These are phyloP conservation scores for Xylariomycetidae sp. DNA, from an alignment of 2,329 filamentous ascomycete genomes.

Conservation along the genomic window DNA sequence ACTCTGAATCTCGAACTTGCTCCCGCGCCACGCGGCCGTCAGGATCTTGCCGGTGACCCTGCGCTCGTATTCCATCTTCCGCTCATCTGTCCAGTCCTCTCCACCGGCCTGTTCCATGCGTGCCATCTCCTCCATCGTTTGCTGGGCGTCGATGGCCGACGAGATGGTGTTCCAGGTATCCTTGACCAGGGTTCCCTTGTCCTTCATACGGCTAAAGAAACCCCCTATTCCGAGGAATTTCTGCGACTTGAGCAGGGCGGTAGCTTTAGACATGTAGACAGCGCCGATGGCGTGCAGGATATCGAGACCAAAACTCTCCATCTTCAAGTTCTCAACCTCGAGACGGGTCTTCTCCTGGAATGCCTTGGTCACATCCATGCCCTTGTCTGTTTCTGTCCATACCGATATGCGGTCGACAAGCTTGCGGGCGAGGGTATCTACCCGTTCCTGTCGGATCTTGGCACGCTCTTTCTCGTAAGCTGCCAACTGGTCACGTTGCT, in stretches of 20 bases:
- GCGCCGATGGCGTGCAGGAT: conserved; percentile 92
- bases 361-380: conserved; percentile 73
- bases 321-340: conserved; percentile 97
- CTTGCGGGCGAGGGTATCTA: conserved; percentile 78
- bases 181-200: conserved; percentile 95
- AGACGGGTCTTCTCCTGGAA: conserved; percentile 93
- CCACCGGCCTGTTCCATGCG: conserved; percentile 91
- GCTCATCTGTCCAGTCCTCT: conserved; percentile 98
- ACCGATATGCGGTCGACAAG: conserved; percentile 84
- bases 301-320: conserved; percentile 96
- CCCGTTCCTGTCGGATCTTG: conserved; percentile 80
- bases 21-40: conserved; percentile 91
- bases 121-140: conserved; percentile 99
- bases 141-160: conserved; percentile 92
- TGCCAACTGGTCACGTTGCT: conserved; percentile 86
- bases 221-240: conserved; percentile 95
- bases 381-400: conserved; percentile 97
- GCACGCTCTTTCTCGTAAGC: conserved; percentile 85
- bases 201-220: conserved; percentile 89
- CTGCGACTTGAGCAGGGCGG: conserved; percentile 84
- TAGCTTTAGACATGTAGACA: conserved; percentile 85
- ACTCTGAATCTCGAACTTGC: conserved; percentile 96
- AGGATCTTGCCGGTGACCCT: conserved; percentile 97
- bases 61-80: conserved; percentile 90
- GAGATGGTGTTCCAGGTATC: conserved; percentile 98